Conservation (phyloP, 257 asterid genomes). For the Nemophila menziesii region DNA sequence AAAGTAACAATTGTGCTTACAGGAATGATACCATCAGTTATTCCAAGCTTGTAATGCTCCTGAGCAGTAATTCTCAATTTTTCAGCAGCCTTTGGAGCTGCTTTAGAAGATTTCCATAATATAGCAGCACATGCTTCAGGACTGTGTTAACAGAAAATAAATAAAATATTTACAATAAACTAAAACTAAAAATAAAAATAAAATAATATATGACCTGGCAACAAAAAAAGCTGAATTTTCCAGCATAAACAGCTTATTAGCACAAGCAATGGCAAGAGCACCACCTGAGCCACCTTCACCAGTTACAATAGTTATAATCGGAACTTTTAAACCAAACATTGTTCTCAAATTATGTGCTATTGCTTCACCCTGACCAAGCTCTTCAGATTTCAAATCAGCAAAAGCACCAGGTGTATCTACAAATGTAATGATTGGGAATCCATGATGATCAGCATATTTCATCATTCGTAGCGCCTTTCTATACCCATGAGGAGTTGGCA, state of each 20-base stretch:
- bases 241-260: constrained; percentile 44
- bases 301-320: constrained; percentile 34
- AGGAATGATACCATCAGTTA: constrained; percentile 45
- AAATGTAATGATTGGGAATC: constrained; percentile 40
- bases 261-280: constrained; percentile 46
- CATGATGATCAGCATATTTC: constrained; percentile 41
- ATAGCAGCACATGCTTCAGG: constrained; percentile 60
- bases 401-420: constrained; percentile 43
- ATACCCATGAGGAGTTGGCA: constrained; percentile 60
- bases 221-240: constrained; percentile 47
- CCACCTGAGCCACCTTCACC: constrained; percentile 62
- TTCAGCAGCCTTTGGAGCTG: constrained; percentile 57
- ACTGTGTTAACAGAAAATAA: constrained; percentile 10
- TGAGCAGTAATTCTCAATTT: constrained; percentile 44
- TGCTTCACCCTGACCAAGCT: constrained; percentile 53
- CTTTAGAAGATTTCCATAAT: constrained; percentile 38
- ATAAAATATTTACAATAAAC: too few species aligned
- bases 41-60: constrained; percentile 30
- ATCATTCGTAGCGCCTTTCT: constrained; percentile 39
- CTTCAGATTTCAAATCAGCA: constrained; percentile 44
- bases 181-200: too few species aligned
- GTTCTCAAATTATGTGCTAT: constrained; percentile 42
- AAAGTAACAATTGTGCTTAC: constrained; percentile 18
- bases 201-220: constrained; percentile 30
- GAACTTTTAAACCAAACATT: constrained; percentile 52